phyloP scores from a whole-genome alignment of 805 yeast species.

The Lachancea sp. region DNA sequence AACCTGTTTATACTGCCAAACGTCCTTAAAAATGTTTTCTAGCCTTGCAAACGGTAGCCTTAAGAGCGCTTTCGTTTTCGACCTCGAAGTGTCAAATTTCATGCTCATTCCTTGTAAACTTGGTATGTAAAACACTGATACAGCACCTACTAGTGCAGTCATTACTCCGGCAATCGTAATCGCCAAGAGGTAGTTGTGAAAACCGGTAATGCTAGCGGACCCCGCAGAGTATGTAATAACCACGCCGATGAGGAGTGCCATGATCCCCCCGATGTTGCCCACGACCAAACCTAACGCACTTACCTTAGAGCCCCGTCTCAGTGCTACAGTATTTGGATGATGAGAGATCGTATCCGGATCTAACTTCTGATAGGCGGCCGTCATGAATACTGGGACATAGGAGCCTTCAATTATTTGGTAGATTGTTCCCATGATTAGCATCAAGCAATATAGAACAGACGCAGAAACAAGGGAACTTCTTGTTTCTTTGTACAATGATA shows the following conservation, averaged over 20 bases:
- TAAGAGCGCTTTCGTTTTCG: neutral
- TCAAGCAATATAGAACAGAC: constrained; percentile 32
- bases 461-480: constrained; percentile 22
- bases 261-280: constrained; percentile 36
- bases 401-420: constrained; percentile 38
- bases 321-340: constrained; percentile 19
- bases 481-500: constrained; percentile 23
- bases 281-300: constrained; percentile 36
- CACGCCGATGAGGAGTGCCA: constrained; percentile 35
- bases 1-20: constrained; percentile 23
- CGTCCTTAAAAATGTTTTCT: constrained; percentile 23
- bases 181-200: constrained; percentile 35
- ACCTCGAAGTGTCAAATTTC: neutral
- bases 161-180: constrained; percentile 36
- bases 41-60: constrained; percentile 22
- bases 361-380: constrained; percentile 22
- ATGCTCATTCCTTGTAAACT: constrained; percentile 24
- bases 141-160: constrained; percentile 28
- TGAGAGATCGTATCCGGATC: neutral
- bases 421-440: constrained; percentile 28
- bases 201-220: constrained; percentile 25
- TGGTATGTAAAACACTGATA: constrained; percentile 32
- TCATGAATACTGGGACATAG: constrained; percentile 38
- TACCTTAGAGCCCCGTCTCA: constrained; percentile 33
- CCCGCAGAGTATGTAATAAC: constrained; percentile 33